Conservation (phyloP, 1,284 basidiomycete species). For the Amanita bisporigera region DNA sequence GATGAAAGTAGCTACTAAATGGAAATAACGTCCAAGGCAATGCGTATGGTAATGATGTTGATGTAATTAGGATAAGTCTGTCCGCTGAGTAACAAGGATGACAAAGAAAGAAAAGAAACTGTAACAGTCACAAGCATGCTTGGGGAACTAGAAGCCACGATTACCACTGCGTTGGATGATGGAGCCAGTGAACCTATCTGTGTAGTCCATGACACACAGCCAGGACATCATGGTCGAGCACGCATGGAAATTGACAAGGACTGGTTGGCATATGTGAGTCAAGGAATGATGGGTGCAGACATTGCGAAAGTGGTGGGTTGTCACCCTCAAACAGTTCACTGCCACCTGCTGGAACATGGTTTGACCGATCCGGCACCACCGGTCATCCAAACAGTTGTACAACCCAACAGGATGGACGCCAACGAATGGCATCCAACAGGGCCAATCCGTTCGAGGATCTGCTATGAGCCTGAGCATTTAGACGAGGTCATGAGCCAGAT, state of each 20-base stretch:
- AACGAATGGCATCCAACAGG: too few relatives aligned
- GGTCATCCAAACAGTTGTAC: too few relatives aligned
- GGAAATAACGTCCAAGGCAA: too few relatives aligned
- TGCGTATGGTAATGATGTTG: too few relatives aligned
- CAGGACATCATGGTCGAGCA: not conserved
- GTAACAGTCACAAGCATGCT: not conserved
- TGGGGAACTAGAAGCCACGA: not conserved
- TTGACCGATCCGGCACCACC: conserved; percentile 25
- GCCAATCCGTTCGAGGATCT: not conserved
- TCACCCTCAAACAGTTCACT: conserved; percentile 18
- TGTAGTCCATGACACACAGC: not conserved
- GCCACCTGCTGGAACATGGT: conserved; percentile 28
- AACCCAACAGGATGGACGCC: too few relatives aligned
- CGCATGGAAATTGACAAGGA: not conserved
- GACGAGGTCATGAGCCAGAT: not conserved
- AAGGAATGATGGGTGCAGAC: not conserved
- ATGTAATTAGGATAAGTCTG: too few relatives aligned
- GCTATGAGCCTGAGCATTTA: not conserved
- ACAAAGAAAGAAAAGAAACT: too few relatives aligned
- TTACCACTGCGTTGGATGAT: not conserved
- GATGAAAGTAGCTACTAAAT: too few relatives aligned
- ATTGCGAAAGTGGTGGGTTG: not conserved
- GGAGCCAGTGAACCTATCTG: not conserved
- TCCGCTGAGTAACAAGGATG: too few relatives aligned
- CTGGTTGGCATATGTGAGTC: not conserved